These are phyloP conservation scores for Acer negundo DNA, from an alignment of 345 rosid genomes.

Conservation along the genomic window DNA sequence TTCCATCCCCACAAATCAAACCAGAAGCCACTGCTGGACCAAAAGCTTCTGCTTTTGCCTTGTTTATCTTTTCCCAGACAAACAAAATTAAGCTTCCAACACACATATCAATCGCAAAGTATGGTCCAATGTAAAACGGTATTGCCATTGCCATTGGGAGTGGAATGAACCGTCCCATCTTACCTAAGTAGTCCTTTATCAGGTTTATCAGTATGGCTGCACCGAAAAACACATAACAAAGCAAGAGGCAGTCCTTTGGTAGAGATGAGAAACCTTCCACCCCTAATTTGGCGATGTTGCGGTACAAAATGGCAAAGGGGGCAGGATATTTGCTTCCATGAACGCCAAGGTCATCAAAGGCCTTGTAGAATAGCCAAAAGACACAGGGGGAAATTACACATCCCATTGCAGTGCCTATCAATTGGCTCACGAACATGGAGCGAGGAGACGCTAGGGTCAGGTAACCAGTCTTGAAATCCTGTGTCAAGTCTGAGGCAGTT, in stretches of 20 bases:
- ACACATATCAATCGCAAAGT: slow-evolving; percentile 86
- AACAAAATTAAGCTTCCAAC: slow-evolving; percentile 74
- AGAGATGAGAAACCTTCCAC: slow-evolving; percentile 72
- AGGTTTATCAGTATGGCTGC: slow-evolving; percentile 60
- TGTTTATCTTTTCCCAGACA: slow-evolving; percentile 63
- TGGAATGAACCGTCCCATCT: slow-evolving; percentile 56
- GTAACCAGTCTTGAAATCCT: slow-evolving; percentile 90
- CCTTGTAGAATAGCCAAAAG: slow-evolving; percentile 83
- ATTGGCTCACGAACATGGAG: slow-evolving; percentile 78
- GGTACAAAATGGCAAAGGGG: slow-evolving; percentile 57
- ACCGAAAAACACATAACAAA: slow-evolving; percentile 60
- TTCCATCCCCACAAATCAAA: slow-evolving; percentile 79
- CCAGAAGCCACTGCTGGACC: slow-evolving; percentile 87
- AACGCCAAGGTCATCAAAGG: slow-evolving; percentile 61
- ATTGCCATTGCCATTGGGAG: slow-evolving; percentile 92
- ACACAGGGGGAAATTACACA: slow-evolving; percentile 74
- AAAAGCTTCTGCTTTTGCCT: slow-evolving; percentile 63
- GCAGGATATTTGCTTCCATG: slow-evolving; percentile 56
- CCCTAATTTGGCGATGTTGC: slow-evolving; percentile 67
- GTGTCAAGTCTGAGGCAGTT: slow-evolving; percentile 80
- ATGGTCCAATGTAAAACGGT: slow-evolving; percentile 78
- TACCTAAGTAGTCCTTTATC: slow-evolving; percentile 44
- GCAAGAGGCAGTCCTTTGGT: slow-evolving; percentile 69
- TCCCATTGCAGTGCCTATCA: slow-evolving; percentile 84
- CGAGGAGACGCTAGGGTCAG: slow-evolving; percentile 79